Evolutionary conservation across 768 basidiomycete species (phyloP).

Genomic region (Dentipellis fragilis): DNA sequence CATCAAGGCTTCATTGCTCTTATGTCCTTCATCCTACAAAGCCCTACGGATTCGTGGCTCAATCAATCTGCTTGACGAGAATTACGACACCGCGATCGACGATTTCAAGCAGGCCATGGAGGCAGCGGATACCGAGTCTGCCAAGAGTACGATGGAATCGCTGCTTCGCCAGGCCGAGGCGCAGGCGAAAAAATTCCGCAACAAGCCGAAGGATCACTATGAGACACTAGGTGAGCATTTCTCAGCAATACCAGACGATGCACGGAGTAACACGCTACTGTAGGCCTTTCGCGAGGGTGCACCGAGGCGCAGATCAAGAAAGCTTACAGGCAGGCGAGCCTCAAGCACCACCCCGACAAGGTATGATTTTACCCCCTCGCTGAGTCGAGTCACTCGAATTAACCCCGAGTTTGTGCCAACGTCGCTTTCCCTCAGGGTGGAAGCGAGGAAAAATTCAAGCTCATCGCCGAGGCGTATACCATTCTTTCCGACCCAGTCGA

Average conservation of each 20-base stretch:
- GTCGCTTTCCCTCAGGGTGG: slow-evolving; percentile 49
- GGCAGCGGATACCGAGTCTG: not conserved
- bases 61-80: not conserved
- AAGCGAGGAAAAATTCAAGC: slow-evolving; percentile 93
- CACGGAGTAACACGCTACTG: not conserved
- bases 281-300: slow-evolving; percentile 48
- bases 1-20: not conserved
- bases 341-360: slow-evolving; percentile 84
- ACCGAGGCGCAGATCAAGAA: slow-evolving; percentile 76
- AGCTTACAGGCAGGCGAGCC: slow-evolving; percentile 77
- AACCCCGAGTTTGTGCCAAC: not conserved
- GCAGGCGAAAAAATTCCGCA: not conserved
- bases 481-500: not conserved
- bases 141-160: not conserved
- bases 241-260: not conserved
- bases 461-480: slow-evolving; percentile 39
- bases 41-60: not conserved
- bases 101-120: not conserved
- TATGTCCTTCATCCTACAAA: not conserved
- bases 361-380: slow-evolving; percentile 22
- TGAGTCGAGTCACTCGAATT: not conserved
- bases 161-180: not conserved
- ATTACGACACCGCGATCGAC: not conserved
- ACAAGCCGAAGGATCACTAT: not conserved
- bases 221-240: not conserved